These are phyloP conservation scores for Macrophomina phaseolina DNA, from an alignment of 2,329 filamentous ascomycete species.

Conservation along the genomic window DNA sequence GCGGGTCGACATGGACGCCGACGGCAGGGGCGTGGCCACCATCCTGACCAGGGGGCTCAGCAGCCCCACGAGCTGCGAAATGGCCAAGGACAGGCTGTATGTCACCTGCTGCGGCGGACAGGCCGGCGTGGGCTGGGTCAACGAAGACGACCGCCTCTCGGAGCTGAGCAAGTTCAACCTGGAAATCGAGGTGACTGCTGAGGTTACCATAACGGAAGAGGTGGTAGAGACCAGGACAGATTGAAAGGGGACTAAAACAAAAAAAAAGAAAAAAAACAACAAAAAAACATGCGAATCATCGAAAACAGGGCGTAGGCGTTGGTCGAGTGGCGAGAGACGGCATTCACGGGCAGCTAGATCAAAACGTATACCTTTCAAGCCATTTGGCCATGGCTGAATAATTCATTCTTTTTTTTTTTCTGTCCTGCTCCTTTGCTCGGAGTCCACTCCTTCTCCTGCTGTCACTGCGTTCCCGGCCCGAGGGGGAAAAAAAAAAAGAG, in stretches of 20 bases:
- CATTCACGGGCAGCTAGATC: not conserved
- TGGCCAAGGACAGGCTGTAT: slow-evolving; percentile 2
- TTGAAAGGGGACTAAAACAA: not conserved
- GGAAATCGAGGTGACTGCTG: slow-evolving; percentile 4
- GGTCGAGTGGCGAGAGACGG: not conserved
- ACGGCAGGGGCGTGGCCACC: slow-evolving; percentile 11
- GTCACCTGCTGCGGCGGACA: slow-evolving; percentile 25
- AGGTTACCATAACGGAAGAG: slow-evolving; percentile 19
- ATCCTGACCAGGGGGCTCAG: slow-evolving; percentile 6
- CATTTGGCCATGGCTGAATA: not conserved
- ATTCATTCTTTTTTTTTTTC: not conserved
- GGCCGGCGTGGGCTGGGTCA: slow-evolving; percentile 18
- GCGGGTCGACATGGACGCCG: slow-evolving; percentile 14
- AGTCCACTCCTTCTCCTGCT: too few species aligned
- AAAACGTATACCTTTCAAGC: not conserved
- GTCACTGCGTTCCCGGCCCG: too few species aligned
- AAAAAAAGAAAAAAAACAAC: not conserved
- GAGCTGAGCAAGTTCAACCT: slow-evolving; percentile 11
- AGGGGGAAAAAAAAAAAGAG: not conserved
- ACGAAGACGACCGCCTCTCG: slow-evolving; percentile 14
- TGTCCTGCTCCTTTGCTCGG: too few species aligned
- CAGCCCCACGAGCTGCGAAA: slow-evolving; percentile 18
- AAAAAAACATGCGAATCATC: not conserved
- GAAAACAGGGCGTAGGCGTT: slow-evolving; percentile 4
- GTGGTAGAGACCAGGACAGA: not conserved